Evolutionary conservation across 257 asterid genomes (phyloP).

Genomic region (Anisodus tanguticus): DNA sequence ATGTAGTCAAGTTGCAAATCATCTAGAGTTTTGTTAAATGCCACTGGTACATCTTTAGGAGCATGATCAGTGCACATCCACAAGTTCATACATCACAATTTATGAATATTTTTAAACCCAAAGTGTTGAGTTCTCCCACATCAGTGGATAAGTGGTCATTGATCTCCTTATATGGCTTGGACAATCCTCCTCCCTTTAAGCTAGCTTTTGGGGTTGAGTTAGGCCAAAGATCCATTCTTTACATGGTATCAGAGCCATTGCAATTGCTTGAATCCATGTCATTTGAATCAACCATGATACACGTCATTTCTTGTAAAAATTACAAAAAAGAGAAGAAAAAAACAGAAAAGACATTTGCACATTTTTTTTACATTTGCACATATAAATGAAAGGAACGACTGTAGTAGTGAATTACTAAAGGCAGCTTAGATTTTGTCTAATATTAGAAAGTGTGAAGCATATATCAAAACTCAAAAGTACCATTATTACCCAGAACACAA

Average conservation of each 20-base stretch:
- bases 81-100: neutral
- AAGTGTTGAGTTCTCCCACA: neutral
- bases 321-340: neutral
- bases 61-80: conserved; percentile 40
- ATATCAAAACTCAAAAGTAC: neutral
- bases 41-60: conserved; percentile 72
- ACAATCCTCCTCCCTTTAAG: too few relatives aligned
- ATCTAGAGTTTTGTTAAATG: conserved; percentile 57
- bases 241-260: neutral
- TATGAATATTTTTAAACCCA: neutral
- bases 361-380: neutral
- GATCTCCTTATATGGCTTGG: too few relatives aligned
- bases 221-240: too few relatives aligned
- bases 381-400: neutral
- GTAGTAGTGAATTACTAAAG: neutral
- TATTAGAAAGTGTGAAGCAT: neutral
- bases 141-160: too few relatives aligned
- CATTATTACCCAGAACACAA: neutral
- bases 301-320: too few relatives aligned
- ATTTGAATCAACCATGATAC: neutral
- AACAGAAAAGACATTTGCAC: neutral
- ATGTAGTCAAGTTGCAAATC: conserved; percentile 77
- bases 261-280: neutral
- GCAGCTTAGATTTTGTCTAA: neutral
- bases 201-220: too few relatives aligned